Base-by-base conservation (phyloP, 78 protist genomes). In the Guillardia theta region DNA sequence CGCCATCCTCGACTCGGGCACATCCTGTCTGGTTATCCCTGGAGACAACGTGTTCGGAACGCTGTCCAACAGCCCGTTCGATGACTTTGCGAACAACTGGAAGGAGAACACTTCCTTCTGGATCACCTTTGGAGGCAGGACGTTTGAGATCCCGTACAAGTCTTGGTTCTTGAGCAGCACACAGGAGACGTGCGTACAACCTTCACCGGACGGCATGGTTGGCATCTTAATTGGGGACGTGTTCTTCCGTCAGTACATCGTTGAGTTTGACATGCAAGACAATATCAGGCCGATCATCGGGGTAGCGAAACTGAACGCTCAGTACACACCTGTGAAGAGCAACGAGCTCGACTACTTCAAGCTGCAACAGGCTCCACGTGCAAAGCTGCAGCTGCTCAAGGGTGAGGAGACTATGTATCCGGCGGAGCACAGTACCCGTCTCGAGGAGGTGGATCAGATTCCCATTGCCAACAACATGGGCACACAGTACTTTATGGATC, bases 401-500 rank as follows among this genome's bases (percentile, higher is more conserved):
- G 80, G 80, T 18, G 19, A 10, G 39, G 39, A 9, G 39, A 64
- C 10, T 6, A 24, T 24, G 39, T 64, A 64, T 21, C 88, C 88
- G 9, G 45, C 37, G 4, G 47, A 30, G 39, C 88, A 80, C 88
- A 22, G 27, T 43, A n/a, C 36, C 54, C 36, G 10, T 24, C 50
- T 80, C 48, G 10, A 24, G 43, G 83, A 64, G 80, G 19, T 80
- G 37, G 88, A 80, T 19, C 39, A 22, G 48, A 80, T 80, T 41
- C 88, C 88, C 48, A 39, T 80, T 9, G 39, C 43, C 41, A 80
- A 80, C 88, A 80, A 80, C 54, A 8, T 43, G 39, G 88, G 47
- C 48, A 80, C 88, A 9, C 88, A 80, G 92, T 88, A 88, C 8
- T 88, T 88, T 64, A 48, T 88, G 93, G 93, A 88, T 9, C 64